A percentile compares a stretch with the other conserved stretches of the same genome.
These are phyloP conservation scores for Elsinoe australis DNA, from an alignment of 2,329 filamentous ascomycete species.

Conservation along the genomic window DNA sequence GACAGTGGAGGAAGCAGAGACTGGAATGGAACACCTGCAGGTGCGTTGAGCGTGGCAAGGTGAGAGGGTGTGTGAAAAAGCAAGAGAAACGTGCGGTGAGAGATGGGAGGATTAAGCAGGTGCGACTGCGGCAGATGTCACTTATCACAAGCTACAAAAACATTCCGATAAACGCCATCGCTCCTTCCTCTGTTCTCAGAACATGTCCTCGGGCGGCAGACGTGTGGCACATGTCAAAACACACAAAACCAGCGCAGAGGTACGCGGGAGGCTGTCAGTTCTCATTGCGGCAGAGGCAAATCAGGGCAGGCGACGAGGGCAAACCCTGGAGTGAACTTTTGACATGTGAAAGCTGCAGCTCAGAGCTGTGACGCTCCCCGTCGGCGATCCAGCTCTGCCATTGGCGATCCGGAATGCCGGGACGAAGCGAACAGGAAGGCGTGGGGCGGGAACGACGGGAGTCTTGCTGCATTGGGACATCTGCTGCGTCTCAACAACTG, in stretches of 20 bases:
- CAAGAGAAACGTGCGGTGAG: constrained; percentile 15
- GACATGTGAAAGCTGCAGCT: constrained; percentile 11
- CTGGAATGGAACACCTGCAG: too few relatives aligned
- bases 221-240: constrained; percentile 10
- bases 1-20: too few relatives aligned
- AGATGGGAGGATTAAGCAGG: not conserved
- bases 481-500: constrained; percentile 14
- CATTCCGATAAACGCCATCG: constrained; percentile 7
- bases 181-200: not conserved
- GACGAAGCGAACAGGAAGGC: constrained; percentile 1
- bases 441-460: constrained; percentile 11
- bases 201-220: not conserved
- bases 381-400: not conserved
- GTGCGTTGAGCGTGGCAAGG: not conserved
- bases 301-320: not conserved
- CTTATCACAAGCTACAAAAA: constrained; percentile 1
- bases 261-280: constrained; percentile 6
- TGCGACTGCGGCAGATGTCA: not conserved
- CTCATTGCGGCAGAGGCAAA: not conserved
- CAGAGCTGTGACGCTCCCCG: not conserved
- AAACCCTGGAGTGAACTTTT: not conserved
- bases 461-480: not conserved
- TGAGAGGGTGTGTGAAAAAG: constrained; percentile 11
- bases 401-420: constrained; percentile 7
- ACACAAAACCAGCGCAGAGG: not conserved